Base-by-base conservation (phyloP, 768 basidiomycete genomes). In the Mycena rebaudengoi region DNA sequence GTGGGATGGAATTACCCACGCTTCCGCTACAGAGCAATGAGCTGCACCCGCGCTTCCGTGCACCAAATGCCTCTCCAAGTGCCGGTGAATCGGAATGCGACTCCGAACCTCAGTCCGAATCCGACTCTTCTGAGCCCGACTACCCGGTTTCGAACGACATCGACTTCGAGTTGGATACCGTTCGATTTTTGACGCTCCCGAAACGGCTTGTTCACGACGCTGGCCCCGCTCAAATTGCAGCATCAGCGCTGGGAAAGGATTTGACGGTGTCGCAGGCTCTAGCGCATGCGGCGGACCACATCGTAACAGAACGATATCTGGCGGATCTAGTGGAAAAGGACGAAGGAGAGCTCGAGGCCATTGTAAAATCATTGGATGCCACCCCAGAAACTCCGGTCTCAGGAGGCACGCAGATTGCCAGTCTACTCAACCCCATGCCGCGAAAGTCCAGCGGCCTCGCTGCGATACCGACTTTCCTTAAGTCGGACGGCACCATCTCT, bases 11-110 rank as follows among this genome's bases (percentile, higher is more conserved):
- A 23, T 23, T 62, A 8, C 53, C 61, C 10, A 18, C 35, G 1
- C 60, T 62, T 26, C 60, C 51, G n/a, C 37, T 62, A 2, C 16
- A 29, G 16, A 1, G 20, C 5, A 20, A 6, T 1, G 60, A 62
- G n/a, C 30, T 62, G 1, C 60, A 62, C 13, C 60, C 60, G 1
- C 41, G 48, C 5, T 62, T 62, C 14, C 60, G 50, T 10, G 18
- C 39, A 3, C n/a, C 48, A 4, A 60, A 43, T 12, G 26, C 14
- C 14, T 30, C 28, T 48, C 11, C 11, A 10, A 10, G 35, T 10
- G 35, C 35, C 11, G 18, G 18, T 29, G 26, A 48, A 5, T 20
- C 5, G 13, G 44, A 44, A 20, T 7, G 5, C 4, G 23, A 44
- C 21, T 25, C 43, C 6, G 43, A 21, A 25, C 26, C 43, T 44